Evolutionary conservation across 2,329 filamentous ascomycete genomes (phyloP).

Genomic region (Botryotinia globosa): DNA sequence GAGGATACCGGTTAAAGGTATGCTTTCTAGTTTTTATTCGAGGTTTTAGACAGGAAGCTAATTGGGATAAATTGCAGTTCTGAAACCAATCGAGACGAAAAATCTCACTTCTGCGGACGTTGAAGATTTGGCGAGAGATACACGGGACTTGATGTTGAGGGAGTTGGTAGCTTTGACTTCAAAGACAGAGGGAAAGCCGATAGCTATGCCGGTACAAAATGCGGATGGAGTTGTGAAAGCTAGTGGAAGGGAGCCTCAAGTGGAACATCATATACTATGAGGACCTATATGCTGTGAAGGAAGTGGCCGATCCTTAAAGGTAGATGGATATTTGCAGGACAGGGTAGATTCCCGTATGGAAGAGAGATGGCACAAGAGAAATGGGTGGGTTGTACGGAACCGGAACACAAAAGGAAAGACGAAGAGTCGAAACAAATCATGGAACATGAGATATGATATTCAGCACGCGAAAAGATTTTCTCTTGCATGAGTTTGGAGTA

Average conservation of each 20-base stretch:
- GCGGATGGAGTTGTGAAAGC: constrained; percentile 33
- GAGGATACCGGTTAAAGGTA: constrained; percentile 72
- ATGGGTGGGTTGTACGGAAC: neutral
- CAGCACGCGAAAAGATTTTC: neutral
- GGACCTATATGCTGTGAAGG: neutral
- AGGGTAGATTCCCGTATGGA: neutral
- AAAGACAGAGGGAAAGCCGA: constrained; percentile 46
- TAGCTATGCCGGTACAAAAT: constrained; percentile 31
- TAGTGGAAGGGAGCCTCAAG: constrained; percentile 32
- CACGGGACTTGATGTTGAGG: constrained; percentile 72
- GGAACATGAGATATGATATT: neutral
- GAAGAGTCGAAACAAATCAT: neutral
- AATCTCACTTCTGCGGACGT: constrained; percentile 74
- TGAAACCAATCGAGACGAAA: constrained; percentile 76
- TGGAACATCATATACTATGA: constrained; percentile 17
- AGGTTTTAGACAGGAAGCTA: constrained; percentile 16
- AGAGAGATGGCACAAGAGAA: neutral
- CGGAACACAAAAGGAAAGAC: neutral
- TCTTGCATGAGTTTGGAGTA: neutral
- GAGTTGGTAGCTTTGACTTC: constrained; percentile 57
- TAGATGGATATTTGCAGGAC: neutral
- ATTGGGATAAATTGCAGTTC: constrained; percentile 49
- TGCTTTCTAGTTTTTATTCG: constrained; percentile 29
- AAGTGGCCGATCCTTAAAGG: neutral
- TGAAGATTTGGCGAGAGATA: constrained; percentile 65